Evolutionary conservation across 2,329 filamentous ascomycete species (phyloP).

Genomic region (Hypoxylon sp.): DNA sequence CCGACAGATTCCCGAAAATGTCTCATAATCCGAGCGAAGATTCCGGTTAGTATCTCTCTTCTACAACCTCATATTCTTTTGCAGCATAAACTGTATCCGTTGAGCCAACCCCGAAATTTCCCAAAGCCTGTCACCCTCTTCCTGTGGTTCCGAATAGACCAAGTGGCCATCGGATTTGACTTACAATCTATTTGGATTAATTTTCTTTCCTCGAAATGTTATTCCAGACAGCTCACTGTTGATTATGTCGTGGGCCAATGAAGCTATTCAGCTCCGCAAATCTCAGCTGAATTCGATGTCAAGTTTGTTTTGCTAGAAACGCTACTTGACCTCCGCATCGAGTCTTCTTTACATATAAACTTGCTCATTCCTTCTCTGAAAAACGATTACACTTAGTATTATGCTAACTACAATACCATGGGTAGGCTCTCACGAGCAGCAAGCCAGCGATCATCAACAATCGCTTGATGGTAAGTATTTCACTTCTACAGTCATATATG

Average conservation of each 20-base stretch:
- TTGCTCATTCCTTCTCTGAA: background rate
- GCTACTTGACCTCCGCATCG: background rate
- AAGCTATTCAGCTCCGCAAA: background rate
- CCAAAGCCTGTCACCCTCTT: background rate
- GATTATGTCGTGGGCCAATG: background rate
- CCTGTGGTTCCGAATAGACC: background rate
- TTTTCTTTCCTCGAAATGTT: background rate
- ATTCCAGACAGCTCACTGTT: background rate
- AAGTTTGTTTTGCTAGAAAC: background rate
- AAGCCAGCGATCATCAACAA: background rate
- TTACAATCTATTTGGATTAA: background rate
- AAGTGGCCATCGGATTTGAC: background rate
- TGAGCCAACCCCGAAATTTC: background rate
- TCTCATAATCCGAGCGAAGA: background rate
- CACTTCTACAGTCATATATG: background rate
- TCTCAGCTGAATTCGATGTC: background rate
- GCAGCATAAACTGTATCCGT: background rate
- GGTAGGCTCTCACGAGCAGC: background rate
- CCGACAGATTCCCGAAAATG: too few species aligned
- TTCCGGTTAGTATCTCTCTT: background rate
- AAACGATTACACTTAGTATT: background rate
- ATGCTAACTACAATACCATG: background rate
- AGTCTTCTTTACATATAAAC: background rate
- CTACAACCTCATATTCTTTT: background rate
- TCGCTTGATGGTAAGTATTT: background rate